Percentiles rank a stretch among this genome's conserved stretches.
phyloP scores from a whole-genome alignment of 2,329 filamentous ascomycete species.

The Epichloe gansuensis region DNA sequence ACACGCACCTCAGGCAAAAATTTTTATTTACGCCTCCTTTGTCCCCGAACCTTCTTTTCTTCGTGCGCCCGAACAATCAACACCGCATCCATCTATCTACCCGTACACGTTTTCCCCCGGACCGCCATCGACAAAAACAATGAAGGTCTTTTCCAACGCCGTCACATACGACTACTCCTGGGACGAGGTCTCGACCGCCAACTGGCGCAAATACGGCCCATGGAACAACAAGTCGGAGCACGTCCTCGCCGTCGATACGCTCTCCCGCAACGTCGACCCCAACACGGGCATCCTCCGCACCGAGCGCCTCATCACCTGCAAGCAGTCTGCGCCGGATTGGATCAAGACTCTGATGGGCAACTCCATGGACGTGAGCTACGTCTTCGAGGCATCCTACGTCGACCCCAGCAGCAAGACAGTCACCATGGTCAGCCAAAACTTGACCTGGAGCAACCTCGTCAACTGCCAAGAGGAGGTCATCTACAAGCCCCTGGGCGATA shows the following conservation, averaged over 20 bases:
- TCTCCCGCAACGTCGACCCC: conserved; percentile 54
- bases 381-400: conserved; percentile 94
- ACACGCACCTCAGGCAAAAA: conserved; percentile 2
- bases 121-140: conserved; percentile 25
- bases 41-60: background rate
- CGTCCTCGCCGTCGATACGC: conserved; percentile 87
- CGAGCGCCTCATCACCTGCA: conserved; percentile 51
- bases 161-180: conserved; percentile 96
- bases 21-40: conserved; percentile 4
- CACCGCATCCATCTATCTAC: background rate
- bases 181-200: conserved; percentile 94
- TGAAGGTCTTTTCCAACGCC: conserved; percentile 91
- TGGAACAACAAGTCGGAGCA: conserved; percentile 99
- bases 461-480: conserved; percentile 87
- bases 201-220: conserved; percentile 97
- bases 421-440: conserved; percentile 92
- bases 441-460: conserved; percentile 85
- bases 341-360: conserved; percentile 64
- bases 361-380: conserved; percentile 67
- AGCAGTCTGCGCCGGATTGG: conserved; percentile 61
- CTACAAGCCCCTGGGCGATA: conserved; percentile 52
- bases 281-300: conserved; percentile 48
- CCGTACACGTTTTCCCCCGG: background rate
- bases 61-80: background rate
- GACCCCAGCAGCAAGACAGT: conserved; percentile 73